phyloP scores from a whole-genome alignment of 768 basidiomycete genomes.

The Suillus paluster region DNA sequence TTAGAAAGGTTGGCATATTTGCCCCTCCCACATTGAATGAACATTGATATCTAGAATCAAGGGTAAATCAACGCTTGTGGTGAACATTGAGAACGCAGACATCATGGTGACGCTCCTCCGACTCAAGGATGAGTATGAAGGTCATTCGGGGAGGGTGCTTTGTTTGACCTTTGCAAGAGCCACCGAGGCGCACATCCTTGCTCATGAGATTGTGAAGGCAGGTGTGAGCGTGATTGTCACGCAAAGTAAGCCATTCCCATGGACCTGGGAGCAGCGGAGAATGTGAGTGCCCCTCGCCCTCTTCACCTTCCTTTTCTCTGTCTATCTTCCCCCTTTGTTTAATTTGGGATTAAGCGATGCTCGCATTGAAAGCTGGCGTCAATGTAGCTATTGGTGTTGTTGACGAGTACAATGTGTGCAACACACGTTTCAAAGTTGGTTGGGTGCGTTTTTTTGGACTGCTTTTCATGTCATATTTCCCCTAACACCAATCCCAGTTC shows the following conservation, averaged over 20 bases:
- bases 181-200: conserved; percentile 66
- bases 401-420: conserved; percentile 36
- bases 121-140: conserved; percentile 70
- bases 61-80: conserved; percentile 68
- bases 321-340: background rate
- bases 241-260: conserved; percentile 64
- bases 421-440: conserved; percentile 43
- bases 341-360: background rate
- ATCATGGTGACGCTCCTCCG: conserved; percentile 72
- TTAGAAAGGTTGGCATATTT: conserved; percentile 18
- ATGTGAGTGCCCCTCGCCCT: conserved; percentile 47
- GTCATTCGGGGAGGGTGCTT: conserved; percentile 58
- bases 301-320: background rate
- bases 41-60: conserved; percentile 22
- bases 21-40: background rate
- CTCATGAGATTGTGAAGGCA: conserved; percentile 66
- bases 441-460: conserved; percentile 34
- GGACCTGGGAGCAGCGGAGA: conserved; percentile 64
- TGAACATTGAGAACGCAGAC: conserved; percentile 71
- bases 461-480: background rate
- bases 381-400: conserved; percentile 60
- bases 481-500: conserved; percentile 30
- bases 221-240: conserved; percentile 74
- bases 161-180: conserved; percentile 67
- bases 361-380: conserved; percentile 54